Evolutionary conservation across 768 basidiomycete genomes (phyloP).

Genomic region (Lentinula boryana): DNA sequence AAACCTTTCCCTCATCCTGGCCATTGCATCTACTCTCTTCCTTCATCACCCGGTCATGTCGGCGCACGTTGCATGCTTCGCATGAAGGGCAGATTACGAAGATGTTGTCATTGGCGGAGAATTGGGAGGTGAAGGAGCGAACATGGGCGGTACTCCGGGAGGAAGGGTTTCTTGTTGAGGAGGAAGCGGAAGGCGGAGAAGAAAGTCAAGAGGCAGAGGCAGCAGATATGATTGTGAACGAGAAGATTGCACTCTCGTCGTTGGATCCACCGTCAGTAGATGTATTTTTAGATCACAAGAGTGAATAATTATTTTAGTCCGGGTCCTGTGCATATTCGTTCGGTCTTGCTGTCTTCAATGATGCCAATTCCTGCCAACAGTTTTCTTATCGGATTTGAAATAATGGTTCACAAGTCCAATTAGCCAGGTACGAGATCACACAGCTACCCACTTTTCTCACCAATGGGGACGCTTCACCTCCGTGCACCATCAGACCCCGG

Average conservation of each 20-base stretch:
- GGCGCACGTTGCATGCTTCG: slow-evolving; percentile 62
- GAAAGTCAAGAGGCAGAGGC: slow-evolving; percentile 15
- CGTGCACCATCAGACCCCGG: no score
- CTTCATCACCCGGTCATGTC: slow-evolving; percentile 75
- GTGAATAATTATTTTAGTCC: neutral
- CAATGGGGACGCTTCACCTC: no score
- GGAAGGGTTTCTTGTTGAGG: slow-evolving; percentile 65
- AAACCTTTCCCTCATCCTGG: slow-evolving; percentile 71
- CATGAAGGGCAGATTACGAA: slow-evolving; percentile 77
- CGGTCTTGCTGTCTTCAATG: no score
- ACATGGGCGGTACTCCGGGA: slow-evolving; percentile 55
- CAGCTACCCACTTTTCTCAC: no score
- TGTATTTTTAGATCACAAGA: neutral
- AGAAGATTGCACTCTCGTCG: slow-evolving; percentile 34
- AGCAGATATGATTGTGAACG: slow-evolving; percentile 25
- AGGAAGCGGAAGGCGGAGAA: slow-evolving; percentile 41
- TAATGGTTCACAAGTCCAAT: no score
- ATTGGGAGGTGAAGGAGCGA: slow-evolving; percentile 62
- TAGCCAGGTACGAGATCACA: no score
- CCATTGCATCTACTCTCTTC: slow-evolving; percentile 64
- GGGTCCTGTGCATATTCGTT: no score
- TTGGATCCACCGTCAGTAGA: slow-evolving; percentile 12
- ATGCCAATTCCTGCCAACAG: no score
- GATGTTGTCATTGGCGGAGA: slow-evolving; percentile 72
- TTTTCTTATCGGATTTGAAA: no score